These are phyloP conservation scores for Fusarium sulawesiense DNA, from an alignment of 2,329 filamentous ascomycete genomes.

Conservation along the genomic window DNA sequence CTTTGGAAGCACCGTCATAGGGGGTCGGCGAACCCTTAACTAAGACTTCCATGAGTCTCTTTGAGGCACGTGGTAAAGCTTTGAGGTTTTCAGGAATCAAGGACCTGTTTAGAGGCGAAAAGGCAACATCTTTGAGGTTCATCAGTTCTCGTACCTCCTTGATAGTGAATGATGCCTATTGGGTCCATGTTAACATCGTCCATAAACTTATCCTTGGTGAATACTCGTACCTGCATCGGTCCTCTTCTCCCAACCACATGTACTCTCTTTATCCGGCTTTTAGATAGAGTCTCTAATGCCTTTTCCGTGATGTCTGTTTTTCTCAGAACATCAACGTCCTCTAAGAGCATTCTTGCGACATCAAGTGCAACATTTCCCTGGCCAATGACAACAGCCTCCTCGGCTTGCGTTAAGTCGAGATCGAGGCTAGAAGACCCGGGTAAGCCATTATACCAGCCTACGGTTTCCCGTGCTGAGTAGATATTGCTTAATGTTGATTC, in stretches of 20 bases:
- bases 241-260: constrained; percentile 90
- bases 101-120: constrained; percentile 73
- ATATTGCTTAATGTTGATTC: constrained; percentile 79
- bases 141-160: constrained; percentile 93
- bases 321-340: constrained; percentile 76
- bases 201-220: constrained; percentile 26
- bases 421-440: constrained; percentile 80
- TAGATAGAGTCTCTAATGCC: constrained; percentile 78
- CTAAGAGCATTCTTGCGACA: constrained; percentile 87
- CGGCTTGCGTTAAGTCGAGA: constrained; percentile 79
- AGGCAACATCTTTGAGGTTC: constrained; percentile 77
- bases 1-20: constrained; percentile 64
- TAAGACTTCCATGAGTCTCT: constrained; percentile 83
- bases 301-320: constrained; percentile 91
- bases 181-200: neutral
- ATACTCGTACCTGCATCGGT: constrained; percentile 79
- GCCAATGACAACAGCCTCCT: constrained; percentile 88
- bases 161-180: constrained; percentile 89
- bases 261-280: constrained; percentile 81
- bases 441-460: constrained; percentile 98
- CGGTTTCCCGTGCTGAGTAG: constrained; percentile 90
- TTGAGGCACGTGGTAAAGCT: constrained; percentile 78
- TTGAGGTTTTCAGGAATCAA: constrained; percentile 76
- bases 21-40: constrained; percentile 74
- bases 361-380: constrained; percentile 98